Evolutionary conservation across 208 protist genomes (phyloP).

Genomic region (Novymonas esmeraldas): DNA sequence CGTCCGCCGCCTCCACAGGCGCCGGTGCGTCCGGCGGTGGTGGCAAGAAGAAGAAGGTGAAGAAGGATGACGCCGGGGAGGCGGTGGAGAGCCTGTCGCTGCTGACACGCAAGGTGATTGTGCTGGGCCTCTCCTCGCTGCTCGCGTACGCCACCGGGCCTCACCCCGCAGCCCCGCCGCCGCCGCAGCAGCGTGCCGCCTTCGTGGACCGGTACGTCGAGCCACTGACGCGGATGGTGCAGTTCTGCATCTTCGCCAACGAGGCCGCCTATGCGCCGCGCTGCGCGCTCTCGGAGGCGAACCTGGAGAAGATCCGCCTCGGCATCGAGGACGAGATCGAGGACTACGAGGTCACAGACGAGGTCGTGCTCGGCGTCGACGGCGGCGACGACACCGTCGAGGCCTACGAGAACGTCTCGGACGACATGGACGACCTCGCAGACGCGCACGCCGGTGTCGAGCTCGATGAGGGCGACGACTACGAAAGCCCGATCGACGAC

Average conservation of each 20-base stretch:
- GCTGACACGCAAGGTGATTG: constrained; percentile 81
- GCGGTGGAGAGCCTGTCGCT: constrained; percentile 70
- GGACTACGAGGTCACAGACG: constrained; percentile 55
- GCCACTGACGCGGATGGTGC: constrained; percentile 51
- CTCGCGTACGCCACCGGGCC: constrained; percentile 31
- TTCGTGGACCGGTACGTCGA: constrained; percentile 48
- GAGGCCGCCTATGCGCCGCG: constrained; percentile 51
- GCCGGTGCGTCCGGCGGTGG: neutral
- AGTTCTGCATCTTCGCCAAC: constrained; percentile 87
- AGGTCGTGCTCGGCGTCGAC: constrained; percentile 44
- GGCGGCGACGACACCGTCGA: constrained; percentile 43
- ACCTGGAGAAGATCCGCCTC: constrained; percentile 52
- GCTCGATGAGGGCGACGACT: constrained; percentile 83
- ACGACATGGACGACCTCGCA: constrained; percentile 32
- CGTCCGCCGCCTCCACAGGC: neutral
- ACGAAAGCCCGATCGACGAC: constrained; percentile 87
- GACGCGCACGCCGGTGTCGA: constrained; percentile 29
- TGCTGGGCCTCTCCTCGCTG: constrained; percentile 66
- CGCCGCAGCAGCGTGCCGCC: constrained; percentile 22
- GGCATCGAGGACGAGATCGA: constrained; percentile 50
- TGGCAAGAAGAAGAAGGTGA: constrained; percentile 40
- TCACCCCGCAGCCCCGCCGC: constrained; percentile 8
- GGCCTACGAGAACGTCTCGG: constrained; percentile 41
- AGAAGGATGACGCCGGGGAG: constrained; percentile 55
- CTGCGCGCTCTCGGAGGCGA: constrained; percentile 59